Percentiles rank a stretch among this genome's conserved stretches.
Evolutionary conservation across 1,139 yeast species (phyloP).

Genomic region (Chernovozyma sophiae-reginae): DNA sequence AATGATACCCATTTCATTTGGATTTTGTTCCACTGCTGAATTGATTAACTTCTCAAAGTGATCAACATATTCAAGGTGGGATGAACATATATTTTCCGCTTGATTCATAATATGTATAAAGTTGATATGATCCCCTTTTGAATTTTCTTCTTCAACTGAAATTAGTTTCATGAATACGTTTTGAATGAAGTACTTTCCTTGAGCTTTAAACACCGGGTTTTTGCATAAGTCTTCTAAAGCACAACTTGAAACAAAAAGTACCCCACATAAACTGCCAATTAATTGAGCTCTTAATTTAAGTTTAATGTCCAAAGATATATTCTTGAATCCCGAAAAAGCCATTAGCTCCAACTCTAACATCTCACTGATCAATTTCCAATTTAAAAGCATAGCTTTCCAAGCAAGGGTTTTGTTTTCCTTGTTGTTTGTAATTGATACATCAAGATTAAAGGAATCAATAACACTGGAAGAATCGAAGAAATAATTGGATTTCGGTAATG

Average conservation of each 20-base stretch:
- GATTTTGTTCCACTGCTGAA: background rate
- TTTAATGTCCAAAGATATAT: background rate
- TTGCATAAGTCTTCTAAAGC: background rate
- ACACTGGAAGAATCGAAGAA: conserved; percentile 11
- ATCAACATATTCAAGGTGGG: background rate
- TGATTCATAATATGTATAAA: background rate
- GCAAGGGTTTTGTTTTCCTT: conserved; percentile 8
- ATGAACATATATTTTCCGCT: background rate
- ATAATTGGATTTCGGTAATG: conserved; percentile 22
- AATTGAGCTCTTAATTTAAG: conserved; percentile 2
- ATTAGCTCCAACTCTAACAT: conserved; percentile 7
- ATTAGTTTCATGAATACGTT: background rate
- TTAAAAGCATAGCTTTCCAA: conserved; percentile 9
- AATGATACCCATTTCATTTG: background rate
- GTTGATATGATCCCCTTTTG: background rate
- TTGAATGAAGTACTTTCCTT: background rate
- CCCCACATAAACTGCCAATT: conserved; percentile 2
- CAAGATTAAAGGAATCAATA: conserved; percentile 9
- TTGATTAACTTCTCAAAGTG: background rate
- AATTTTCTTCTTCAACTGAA: background rate
- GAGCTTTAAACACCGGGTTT: background rate
- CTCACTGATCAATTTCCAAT: conserved; percentile 6
- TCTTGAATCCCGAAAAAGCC: conserved; percentile 2
- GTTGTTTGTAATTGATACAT: conserved; percentile 3
- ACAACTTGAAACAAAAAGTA: background rate